Percentiles rank a stretch among this genome's conserved stretches.
Conservation (phyloP, 192 early-diverging fungal genomes). For the Backusella macrospora region DNA sequence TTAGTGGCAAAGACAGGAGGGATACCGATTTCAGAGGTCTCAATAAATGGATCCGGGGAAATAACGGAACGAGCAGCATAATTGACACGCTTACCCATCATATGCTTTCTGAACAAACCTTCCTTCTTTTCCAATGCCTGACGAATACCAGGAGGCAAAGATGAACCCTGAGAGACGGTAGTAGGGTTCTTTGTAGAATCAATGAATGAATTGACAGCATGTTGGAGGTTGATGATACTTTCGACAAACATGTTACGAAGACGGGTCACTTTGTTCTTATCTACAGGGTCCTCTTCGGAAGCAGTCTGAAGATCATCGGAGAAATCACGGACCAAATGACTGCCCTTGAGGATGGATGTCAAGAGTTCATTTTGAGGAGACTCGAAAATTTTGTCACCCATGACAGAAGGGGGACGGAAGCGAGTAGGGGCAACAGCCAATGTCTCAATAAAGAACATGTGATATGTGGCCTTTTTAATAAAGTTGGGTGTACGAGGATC, state of each 20-base stretch:
- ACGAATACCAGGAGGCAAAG: slow-evolving; percentile 86
- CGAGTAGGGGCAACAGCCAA: slow-evolving; percentile 90
- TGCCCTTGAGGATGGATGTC: slow-evolving; percentile 80
- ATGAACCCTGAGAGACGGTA: slow-evolving; percentile 56
- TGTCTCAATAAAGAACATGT: slow-evolving; percentile 94
- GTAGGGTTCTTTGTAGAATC: slow-evolving; percentile 90
- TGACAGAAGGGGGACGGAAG: slow-evolving; percentile 92
- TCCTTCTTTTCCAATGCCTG: slow-evolving; percentile 99
- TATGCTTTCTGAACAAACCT: slow-evolving; percentile 98
- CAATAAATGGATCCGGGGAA: slow-evolving; percentile 96
- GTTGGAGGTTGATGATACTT: slow-evolving; percentile 76
- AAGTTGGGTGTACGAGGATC: slow-evolving; percentile 44
- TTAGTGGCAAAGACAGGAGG: slow-evolving; percentile 94
- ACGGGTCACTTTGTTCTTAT: slow-evolving; percentile 25
- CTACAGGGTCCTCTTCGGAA: slow-evolving; percentile 21
- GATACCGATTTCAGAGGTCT: slow-evolving; percentile 97
- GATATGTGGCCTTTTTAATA: slow-evolving; percentile 53
- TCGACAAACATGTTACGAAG: slow-evolving; percentile 28
- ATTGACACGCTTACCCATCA: slow-evolving; percentile 99
- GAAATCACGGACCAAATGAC: slow-evolving; percentile 65
- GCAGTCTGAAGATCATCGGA: slow-evolving; percentile 40
- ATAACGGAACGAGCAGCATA: slow-evolving; percentile 98
- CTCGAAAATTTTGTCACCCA: slow-evolving; percentile 89
- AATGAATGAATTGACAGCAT: slow-evolving; percentile 89
- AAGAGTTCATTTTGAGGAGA: slow-evolving; percentile 95